Conservation (phyloP, 305 asterid species). For the Nicotiana rustica region DNA sequence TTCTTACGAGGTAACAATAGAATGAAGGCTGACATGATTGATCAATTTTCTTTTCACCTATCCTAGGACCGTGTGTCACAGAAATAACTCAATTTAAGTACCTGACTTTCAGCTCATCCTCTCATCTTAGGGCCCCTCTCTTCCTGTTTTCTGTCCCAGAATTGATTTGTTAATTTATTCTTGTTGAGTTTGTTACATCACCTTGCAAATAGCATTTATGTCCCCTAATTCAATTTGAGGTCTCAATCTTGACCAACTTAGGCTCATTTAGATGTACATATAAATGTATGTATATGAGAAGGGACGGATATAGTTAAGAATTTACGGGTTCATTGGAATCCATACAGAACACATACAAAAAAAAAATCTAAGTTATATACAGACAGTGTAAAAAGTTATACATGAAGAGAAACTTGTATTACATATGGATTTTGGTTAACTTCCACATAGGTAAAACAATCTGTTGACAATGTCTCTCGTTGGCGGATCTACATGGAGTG, state of each 20-base stretch:
- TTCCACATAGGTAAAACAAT: no score
- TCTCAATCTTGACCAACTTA: neutral
- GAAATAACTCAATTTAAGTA: neutral
- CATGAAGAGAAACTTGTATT: no score
- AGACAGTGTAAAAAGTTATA: no score
- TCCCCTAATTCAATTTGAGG: neutral
- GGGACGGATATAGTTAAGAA: no score
- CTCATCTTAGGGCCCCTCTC: neutral
- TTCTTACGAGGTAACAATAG: neutral
- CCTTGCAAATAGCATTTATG: neutral
- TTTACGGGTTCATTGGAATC: no score
- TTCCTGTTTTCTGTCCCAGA: neutral
- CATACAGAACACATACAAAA: no score
- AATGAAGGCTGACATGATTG: no score
- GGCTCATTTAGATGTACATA: neutral
- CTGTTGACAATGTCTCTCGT: no score
- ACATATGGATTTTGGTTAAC: no score
- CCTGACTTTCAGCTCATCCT: neutral
- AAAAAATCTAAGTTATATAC: no score
- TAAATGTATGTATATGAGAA: neutral
- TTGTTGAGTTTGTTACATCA: neutral
- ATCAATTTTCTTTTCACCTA: neutral
- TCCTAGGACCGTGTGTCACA: neutral
- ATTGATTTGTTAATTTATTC: neutral
- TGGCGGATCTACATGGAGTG: no score